Base-by-base conservation (phyloP, 2,329 filamentous ascomycete genomes). In the Cadophora sp. region DNA sequence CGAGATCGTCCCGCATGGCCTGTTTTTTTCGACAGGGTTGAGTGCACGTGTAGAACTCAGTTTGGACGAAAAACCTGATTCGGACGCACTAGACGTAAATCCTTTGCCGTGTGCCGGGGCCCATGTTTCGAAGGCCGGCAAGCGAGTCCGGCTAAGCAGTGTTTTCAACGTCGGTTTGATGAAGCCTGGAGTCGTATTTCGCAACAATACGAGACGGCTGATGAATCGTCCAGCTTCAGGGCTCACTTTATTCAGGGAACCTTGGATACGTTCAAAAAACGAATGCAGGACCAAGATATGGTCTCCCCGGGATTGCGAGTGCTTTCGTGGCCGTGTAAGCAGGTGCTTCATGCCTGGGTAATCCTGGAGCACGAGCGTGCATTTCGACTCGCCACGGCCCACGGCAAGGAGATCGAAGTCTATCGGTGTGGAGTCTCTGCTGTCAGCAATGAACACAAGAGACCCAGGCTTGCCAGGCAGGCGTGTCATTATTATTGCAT, bases 11-110 rank as follows among this genome's bases (percentile, higher is more conserved):
- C 55, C 55, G 55, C 9, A 31, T 16, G 31, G 55, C 31, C 14
- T 34, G 55, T 22, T 12, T n/a, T 12, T n/a, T 24, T 31, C 26
- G 34, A 59, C 34, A 59, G 34, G 55, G 55, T 46, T 63, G 2
- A 12, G 26, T 27, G 50, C 50, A 53, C 50, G 50, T 48, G 26
- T 29, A 29, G 19, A 53, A 53, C 50, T 53, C 50, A 24, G 14
- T 53, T 27, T 53, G 50, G 50, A 53, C 14, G 50, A 53, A 53
- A 53, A 53, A 53, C 50, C 50, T 53, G 50, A 53, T 53, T 29
- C 29, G 24, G 50, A 48, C 43, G 43, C 43, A 48, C 43, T 48
- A 48, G n/a, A 48, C 22, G 43, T n/a, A 22, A 19, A 48, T 48
- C 43, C 2, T n/a, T 22, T 3, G 43, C 43, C 43, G 43, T 48